Conservation (phyloP, 345 rosid genomes). For the Rhizophora apiculata region DNA sequence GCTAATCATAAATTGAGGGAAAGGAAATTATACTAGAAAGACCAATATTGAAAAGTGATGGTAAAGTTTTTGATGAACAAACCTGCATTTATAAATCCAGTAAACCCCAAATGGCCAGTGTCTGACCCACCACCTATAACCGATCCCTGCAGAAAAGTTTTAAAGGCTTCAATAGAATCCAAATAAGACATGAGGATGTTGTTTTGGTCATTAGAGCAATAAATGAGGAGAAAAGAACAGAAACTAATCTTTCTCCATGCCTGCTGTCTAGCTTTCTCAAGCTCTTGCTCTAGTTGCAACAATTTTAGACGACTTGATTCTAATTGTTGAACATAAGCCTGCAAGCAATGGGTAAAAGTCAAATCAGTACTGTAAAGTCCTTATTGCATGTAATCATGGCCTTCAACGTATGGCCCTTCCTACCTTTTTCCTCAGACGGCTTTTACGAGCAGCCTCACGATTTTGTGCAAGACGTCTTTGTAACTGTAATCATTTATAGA, state of each 20-base stretch:
- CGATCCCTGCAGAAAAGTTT: slow-evolving; percentile 48
- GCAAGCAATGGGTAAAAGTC: slow-evolving; percentile 18
- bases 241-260: slow-evolving; percentile 28
- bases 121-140: slow-evolving; percentile 54
- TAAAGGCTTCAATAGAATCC: not conserved
- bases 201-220: not conserved
- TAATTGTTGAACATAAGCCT: slow-evolving; percentile 97
- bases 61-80: slow-evolving; percentile 15
- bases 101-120: slow-evolving; percentile 45
- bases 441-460: slow-evolving; percentile 97
- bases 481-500: slow-evolving; percentile 38
- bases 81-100: slow-evolving; percentile 66
- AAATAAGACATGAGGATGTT: not conserved
- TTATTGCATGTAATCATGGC: not conserved
- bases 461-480: slow-evolving; percentile 95
- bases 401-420: slow-evolving; percentile 4
- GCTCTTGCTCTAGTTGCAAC: slow-evolving; percentile 83
- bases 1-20: not conserved
- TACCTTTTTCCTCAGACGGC: slow-evolving; percentile 96
- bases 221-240: not conserved
- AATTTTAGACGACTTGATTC: slow-evolving; percentile 88
- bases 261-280: slow-evolving; percentile 75
- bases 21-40: not conserved
- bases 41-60: not conserved
- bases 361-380: slow-evolving; percentile 8